Evolutionary conservation across 768 basidiomycete genomes (phyloP).

Genomic region (Mrakia hoshinonis): DNA sequence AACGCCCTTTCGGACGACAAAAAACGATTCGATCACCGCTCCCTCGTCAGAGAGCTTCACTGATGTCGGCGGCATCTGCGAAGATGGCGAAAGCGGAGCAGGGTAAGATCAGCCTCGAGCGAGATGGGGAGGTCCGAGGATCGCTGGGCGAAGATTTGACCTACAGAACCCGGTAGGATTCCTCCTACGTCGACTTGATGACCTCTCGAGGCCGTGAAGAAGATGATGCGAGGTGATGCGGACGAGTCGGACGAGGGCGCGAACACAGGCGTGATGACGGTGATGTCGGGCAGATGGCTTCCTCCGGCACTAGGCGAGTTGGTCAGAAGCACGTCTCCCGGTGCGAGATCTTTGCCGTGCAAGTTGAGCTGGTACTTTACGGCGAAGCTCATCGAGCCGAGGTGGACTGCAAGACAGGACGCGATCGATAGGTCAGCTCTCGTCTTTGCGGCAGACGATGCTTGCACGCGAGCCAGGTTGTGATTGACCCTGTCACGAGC

Average conservation of each 20-base stretch:
- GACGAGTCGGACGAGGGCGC: slow-evolving; percentile 16
- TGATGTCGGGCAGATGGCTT: slow-evolving; percentile 31
- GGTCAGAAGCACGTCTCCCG: slow-evolving; percentile 34
- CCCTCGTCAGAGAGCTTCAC: slow-evolving; percentile 34
- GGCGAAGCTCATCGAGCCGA: slow-evolving; percentile 33
- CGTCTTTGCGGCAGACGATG: too few relatives aligned
- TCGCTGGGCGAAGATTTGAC: background rate
- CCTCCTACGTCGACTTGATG: slow-evolving; percentile 31
- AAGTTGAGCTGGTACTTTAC: slow-evolving; percentile 32
- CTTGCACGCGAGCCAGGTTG: background rate
- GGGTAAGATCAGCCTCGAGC: background rate
- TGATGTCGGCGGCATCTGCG: slow-evolving; percentile 31
- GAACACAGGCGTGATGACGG: slow-evolving; percentile 34
- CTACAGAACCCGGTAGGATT: slow-evolving; percentile 28
- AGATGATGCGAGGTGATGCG: slow-evolving; percentile 26
- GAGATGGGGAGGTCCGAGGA: background rate
- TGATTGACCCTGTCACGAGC: background rate
- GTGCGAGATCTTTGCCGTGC: slow-evolving; percentile 22
- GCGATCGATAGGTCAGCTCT: background rate
- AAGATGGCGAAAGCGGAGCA: background rate
- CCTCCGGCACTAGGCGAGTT: slow-evolving; percentile 31
- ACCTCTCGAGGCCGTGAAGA: slow-evolving; percentile 30
- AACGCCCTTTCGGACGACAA: slow-evolving; percentile 32
- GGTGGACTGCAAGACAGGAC: slow-evolving; percentile 31
- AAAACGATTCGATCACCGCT: slow-evolving; percentile 32